Evolutionary conservation across 1,139 yeast genomes (phyloP), one percentile per base, ranked within the genome.

Genomic region (Kodamaea arcana): DNA sequence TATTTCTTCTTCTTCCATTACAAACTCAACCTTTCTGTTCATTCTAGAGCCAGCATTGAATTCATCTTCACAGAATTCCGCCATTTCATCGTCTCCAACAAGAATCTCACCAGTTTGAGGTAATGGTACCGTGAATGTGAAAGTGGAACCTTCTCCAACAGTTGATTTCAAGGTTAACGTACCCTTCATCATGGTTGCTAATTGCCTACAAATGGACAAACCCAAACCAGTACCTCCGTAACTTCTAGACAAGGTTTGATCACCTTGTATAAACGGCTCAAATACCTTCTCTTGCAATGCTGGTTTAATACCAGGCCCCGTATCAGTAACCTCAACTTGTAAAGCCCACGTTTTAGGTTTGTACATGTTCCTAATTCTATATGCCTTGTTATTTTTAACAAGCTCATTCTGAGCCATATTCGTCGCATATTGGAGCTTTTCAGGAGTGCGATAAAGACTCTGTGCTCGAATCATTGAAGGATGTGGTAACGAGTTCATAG

Each of bases 211-310:
- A 54, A 92, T 90, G 0, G 96, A 86, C 32, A 92, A 71, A 17
- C 95, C 95, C 33, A 86, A 69, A 12, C 28, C 98, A 0, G 97
- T 88, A 46, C 98, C 98, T 38, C 97, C 96, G 54, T 85, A 84
- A 36, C 90, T 85, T 55, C 96, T 71, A 3, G 95, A 83, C 25
- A 90, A 69, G 0, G 97, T 88, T 58, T 90, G 97, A 51, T 92
- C 97, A 29, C 97, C 97, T 60, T 90, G 98, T 22, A 87, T 87
- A 63, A 92, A 92, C 3, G 97, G 97, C 53, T 92, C 97, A 60
- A 92, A 92, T 1, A 92, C 92, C 45, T 83, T 81, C 31, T 82
- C 83, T 50, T 86, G 94, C 36, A 85, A 63, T 1, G 80, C 75
- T 13, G 83, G 80, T 31, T 83, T 88, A 34, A 92, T 87, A 41